phyloP scores from a whole-genome alignment of 2,329 filamentous ascomycete species.

The Aspergillus proliferans region DNA sequence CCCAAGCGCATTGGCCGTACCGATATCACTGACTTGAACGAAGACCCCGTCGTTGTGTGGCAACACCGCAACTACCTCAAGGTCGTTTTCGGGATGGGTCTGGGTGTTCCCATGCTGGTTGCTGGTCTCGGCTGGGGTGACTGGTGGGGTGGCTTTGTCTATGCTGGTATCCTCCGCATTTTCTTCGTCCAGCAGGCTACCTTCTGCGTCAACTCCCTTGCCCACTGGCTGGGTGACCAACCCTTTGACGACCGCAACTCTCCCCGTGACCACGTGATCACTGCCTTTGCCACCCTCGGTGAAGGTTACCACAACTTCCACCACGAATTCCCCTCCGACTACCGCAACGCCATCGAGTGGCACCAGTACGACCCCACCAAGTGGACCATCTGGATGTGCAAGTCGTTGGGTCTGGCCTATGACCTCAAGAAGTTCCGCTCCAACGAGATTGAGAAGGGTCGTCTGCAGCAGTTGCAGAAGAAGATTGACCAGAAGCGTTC shows the following conservation, averaged over 20 bases:
- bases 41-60: conserved; percentile 78
- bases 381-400: conserved; percentile 80
- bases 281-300: conserved; percentile 75
- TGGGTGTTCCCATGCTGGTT: conserved; percentile 68
- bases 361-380: conserved; percentile 90
- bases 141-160: conserved; percentile 75
- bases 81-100: conserved; percentile 68
- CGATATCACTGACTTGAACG: conserved; percentile 82
- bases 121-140: conserved; percentile 75
- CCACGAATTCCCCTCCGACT: conserved; percentile 89
- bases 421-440: conserved; percentile 85
- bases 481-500: conserved; percentile 83
- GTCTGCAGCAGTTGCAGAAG: conserved; percentile 83
- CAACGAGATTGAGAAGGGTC: conserved; percentile 90
- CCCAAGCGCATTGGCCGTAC: conserved; percentile 81
- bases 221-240: conserved; percentile 87
- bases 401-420: conserved; percentile 75
- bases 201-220: conserved; percentile 87
- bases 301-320: conserved; percentile 96
- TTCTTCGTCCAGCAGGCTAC: conserved; percentile 89
- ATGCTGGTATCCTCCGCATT: conserved; percentile 76
- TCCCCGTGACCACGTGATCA: conserved; percentile 80
- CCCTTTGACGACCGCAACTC: conserved; percentile 91
- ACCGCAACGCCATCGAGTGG: conserved; percentile 88
- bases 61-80: conserved; percentile 84